These are phyloP conservation scores for Thelephora aurantiotincta DNA, from an alignment of 768 basidiomycete genomes.

Conservation along the genomic window DNA sequence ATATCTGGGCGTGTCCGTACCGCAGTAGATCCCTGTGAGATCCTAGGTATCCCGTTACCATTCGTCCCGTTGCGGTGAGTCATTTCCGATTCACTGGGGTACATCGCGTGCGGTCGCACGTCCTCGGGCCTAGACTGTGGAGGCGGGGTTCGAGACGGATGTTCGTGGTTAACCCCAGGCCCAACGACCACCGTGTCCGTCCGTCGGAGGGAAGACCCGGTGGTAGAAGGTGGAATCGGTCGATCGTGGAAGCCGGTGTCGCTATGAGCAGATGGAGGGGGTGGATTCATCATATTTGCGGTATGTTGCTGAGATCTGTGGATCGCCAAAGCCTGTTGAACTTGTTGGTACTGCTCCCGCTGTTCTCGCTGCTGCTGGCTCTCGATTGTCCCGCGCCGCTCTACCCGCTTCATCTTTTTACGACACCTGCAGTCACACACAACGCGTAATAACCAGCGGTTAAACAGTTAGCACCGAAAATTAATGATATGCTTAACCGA, in stretches of 20 bases:
- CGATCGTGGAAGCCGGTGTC: slow-evolving; percentile 1
- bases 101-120: not conserved
- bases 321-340: slow-evolving; percentile 11
- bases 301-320: slow-evolving; percentile 8
- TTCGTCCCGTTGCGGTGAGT: too few species aligned
- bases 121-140: not conserved
- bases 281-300: not conserved
- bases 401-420: slow-evolving; percentile 80
- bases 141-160: not conserved
- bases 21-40: too few species aligned
- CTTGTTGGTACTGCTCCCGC: slow-evolving; percentile 1
- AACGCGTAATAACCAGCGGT: not conserved
- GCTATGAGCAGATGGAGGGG: not conserved
- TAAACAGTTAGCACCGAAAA: not conserved
- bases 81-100: too few species aligned
- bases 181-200: not conserved
- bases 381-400: slow-evolving; percentile 56
- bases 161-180: not conserved
- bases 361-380: slow-evolving; percentile 8
- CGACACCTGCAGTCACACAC: slow-evolving; percentile 35
- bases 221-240: not conserved
- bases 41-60: too few species aligned
- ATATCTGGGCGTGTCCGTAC: too few species aligned
- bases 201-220: not conserved
- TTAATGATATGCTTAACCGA: not conserved